Evolutionary conservation across 306 rosid genomes (phyloP).

Genomic region (Rosa rugosa): DNA sequence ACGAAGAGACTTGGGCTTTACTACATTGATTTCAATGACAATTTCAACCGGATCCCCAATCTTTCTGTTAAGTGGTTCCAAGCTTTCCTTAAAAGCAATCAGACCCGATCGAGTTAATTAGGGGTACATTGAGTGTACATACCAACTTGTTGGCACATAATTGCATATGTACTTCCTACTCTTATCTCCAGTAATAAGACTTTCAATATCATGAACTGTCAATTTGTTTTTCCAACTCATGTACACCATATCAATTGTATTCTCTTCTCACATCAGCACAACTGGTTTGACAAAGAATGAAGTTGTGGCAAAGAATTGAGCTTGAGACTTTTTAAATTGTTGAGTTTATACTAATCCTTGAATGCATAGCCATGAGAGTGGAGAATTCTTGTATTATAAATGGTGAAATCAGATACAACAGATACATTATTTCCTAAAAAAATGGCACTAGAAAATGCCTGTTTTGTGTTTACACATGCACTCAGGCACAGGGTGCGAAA

Average conservation of each 20-base stretch:
- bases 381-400: neutral
- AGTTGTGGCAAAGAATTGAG: neutral
- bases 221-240: too few relatives aligned
- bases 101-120: too few relatives aligned
- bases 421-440: neutral
- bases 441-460: conserved; percentile 23
- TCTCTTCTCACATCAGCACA: neutral
- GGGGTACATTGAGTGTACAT: too few relatives aligned
- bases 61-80: too few relatives aligned
- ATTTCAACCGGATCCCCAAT: too few relatives aligned
- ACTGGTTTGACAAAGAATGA: neutral
- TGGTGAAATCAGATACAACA: neutral
- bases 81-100: too few relatives aligned
- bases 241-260: neutral
- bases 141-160: too few relatives aligned
- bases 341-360: neutral
- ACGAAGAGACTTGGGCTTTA: too few relatives aligned
- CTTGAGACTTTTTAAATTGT: neutral
- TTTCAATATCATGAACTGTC: too few relatives aligned
- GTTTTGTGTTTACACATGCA: conserved; percentile 41
- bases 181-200: too few relatives aligned
- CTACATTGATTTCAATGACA: too few relatives aligned
- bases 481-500: conserved; percentile 54
- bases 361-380: neutral
- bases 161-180: too few relatives aligned